phyloP scores from a whole-genome alignment of 495 filamentous ascomycete species.

The Neurospora terricola region DNA sequence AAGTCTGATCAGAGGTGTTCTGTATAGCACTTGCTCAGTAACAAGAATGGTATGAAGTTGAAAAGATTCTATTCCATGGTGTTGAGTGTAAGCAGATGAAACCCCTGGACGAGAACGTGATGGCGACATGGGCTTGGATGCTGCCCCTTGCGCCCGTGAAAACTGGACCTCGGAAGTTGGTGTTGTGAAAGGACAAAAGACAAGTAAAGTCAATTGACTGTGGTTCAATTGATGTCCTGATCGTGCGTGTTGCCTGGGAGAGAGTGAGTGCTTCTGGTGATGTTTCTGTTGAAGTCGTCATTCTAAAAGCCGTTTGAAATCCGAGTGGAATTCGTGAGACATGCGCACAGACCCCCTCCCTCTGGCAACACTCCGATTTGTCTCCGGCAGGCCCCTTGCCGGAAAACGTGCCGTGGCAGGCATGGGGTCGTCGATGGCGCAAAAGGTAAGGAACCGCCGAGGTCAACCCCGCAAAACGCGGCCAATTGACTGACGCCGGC shows the following conservation, averaged over 20 bases:
- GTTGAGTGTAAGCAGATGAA: neutral
- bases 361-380: neutral
- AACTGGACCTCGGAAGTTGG: neutral
- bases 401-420: neutral
- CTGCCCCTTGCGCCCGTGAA: neutral
- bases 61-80: too few relatives aligned
- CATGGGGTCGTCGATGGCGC: neutral
- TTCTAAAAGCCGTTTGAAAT: neutral
- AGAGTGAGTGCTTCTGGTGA: neutral
- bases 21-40: neutral
- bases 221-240: rapidly evolving
- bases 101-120: neutral
- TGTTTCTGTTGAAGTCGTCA: neutral
- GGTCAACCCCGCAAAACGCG: neutral
- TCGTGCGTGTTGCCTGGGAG: neutral
- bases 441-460: neutral
- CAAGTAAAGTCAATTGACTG: neutral
- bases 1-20: neutral
- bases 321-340: neutral
- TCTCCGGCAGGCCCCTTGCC: neutral
- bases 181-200: neutral
- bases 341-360: neutral
- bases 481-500: neutral
- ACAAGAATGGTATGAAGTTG: neutral
- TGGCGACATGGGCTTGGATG: neutral